phyloP scores from a whole-genome alignment of 2,329 filamentous ascomycete species.

The Xylaria sp. region DNA sequence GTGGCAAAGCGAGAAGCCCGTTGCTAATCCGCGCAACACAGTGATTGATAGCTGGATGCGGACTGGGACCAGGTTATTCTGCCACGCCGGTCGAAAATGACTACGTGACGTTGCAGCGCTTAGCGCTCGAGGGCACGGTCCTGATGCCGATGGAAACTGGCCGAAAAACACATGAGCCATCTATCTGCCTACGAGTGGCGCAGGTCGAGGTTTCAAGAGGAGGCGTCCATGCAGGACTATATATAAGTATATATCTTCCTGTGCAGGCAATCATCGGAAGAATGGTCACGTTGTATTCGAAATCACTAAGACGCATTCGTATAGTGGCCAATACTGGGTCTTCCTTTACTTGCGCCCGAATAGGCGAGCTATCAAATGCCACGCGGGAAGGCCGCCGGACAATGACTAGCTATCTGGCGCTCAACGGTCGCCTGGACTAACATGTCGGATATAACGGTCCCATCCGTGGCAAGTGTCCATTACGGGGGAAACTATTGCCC shows the following conservation, averaged over 20 bases:
- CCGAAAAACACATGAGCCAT: background rate
- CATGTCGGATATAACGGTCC: background rate
- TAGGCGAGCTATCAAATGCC: background rate
- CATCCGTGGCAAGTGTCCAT: too few species aligned
- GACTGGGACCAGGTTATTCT: background rate
- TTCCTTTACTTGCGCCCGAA: background rate
- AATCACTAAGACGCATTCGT: conserved; percentile 12
- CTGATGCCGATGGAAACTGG: background rate
- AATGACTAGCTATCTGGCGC: background rate
- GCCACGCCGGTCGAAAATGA: background rate
- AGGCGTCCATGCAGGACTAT: background rate
- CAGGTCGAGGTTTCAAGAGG: conserved; percentile 1
- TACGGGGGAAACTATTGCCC: background rate
- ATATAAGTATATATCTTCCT: conserved; percentile 5
- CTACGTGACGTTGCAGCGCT: background rate
- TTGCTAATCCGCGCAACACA: background rate
- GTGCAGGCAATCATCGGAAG: conserved; percentile 17
- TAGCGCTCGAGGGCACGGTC: background rate
- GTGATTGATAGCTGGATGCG: conserved; percentile 3
- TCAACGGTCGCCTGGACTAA: background rate
- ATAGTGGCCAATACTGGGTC: conserved; percentile 16
- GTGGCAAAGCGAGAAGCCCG: background rate
- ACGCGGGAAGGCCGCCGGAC: background rate
- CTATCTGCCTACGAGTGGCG: background rate
- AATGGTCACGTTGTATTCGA: conserved; percentile 2